Evolutionary conservation across 164 flowering plant species (phyloP).

Genomic region (Cinnamomum chago): DNA sequence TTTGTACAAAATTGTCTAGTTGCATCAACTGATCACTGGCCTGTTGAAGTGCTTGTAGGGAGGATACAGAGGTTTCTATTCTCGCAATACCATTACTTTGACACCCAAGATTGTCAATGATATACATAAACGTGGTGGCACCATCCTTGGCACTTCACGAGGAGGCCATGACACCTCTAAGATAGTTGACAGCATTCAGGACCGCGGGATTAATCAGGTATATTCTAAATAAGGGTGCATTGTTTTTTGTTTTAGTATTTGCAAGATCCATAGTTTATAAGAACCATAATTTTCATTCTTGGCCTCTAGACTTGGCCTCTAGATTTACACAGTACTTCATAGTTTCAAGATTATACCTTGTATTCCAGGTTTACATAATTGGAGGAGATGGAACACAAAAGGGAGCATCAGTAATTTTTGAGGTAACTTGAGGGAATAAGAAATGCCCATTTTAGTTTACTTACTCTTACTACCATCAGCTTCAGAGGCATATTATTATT

Average conservation of each 20-base stretch:
- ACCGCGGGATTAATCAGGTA: constrained; percentile 86
- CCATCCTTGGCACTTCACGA: constrained; percentile 71
- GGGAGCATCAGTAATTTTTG: constrained; percentile 76
- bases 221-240: background rate
- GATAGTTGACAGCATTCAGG: constrained; percentile 89
- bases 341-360: background rate
- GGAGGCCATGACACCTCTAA: constrained; percentile 79
- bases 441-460: background rate
- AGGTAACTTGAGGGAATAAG: constrained; percentile 35
- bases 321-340: background rate
- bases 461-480: background rate
- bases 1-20: background rate
- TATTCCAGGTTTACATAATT: constrained; percentile 65
- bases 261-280: background rate
- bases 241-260: background rate
- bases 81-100: constrained; percentile 64
- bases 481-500: background rate
- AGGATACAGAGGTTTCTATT: constrained; percentile 75
- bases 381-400: constrained; percentile 91
- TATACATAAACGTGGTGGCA: constrained; percentile 89
- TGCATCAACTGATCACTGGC: background rate
- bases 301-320: background rate
- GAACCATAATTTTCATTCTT: background rate
- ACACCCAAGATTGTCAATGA: constrained; percentile 72
- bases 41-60: constrained; percentile 36